A percentile compares a stretch with the other conserved stretches of the same genome.
phyloP scores from a whole-genome alignment of 495 filamentous ascomycete species.

The Aspergillus kassunensis region DNA sequence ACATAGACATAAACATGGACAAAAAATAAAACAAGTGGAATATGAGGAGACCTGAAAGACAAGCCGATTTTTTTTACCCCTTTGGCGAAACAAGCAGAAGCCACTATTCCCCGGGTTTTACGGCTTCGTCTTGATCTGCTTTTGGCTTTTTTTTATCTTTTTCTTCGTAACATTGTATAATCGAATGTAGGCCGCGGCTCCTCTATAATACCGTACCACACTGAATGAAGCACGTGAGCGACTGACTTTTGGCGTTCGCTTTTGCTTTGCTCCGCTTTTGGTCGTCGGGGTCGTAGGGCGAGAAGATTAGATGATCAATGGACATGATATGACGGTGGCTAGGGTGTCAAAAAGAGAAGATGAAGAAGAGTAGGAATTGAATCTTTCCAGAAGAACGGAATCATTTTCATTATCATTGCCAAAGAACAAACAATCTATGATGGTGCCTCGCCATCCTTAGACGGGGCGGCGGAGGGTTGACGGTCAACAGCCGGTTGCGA shows the following conservation, averaged over 20 bases:
- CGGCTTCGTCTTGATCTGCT: too few species aligned
- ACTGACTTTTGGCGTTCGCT: constrained; percentile 23
- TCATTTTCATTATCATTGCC: constrained; percentile 45
- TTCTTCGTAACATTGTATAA: constrained; percentile 21
- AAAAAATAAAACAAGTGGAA: not conserved
- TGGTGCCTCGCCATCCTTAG: constrained; percentile 42
- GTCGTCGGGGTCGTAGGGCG: constrained; percentile 31
- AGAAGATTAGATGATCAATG: constrained; percentile 20
- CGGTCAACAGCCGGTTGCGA: constrained; percentile 46
- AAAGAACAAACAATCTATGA: constrained; percentile 42
- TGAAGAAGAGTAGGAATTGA: constrained; percentile 19
- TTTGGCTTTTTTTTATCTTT: not conserved
- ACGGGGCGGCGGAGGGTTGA: constrained; percentile 47
- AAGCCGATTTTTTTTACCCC: constrained; percentile 19
- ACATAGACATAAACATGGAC: constrained; percentile 7
- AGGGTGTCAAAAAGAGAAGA: constrained; percentile 20
- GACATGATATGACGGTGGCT: constrained; percentile 17
- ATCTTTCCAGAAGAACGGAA: constrained; percentile 42
- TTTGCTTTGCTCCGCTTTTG: not conserved
- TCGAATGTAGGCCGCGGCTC: constrained; percentile 10
- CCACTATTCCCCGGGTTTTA: not conserved
- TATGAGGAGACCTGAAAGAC: not conserved
- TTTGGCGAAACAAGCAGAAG: constrained; percentile 17
- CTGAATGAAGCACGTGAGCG: constrained; percentile 17
- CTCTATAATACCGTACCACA: constrained; percentile 15